Evolutionary conservation across 495 filamentous ascomycete species (phyloP), one percentile per base, ranked within the genome.

Genomic region (Aspergillus asperescens): DNA sequence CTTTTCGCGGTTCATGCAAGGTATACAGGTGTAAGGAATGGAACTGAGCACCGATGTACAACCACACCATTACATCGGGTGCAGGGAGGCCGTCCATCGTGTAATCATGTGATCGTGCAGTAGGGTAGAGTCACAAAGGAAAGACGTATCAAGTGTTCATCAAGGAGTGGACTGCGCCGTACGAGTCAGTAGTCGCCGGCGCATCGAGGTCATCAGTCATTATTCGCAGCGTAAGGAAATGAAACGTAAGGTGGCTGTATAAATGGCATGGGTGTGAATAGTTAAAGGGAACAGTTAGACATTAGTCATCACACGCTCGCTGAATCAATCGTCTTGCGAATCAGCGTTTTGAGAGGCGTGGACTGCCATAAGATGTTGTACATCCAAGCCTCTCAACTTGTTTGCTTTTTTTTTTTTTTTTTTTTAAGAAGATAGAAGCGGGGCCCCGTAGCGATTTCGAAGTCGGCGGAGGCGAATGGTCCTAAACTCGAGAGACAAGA

Each of bases 171-270:
- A 70, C 62, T 59, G 64, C 58, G 51, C 55, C 43, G 46, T 34
- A 62, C 70, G 70, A 73, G 68, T 60, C 63, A 70, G 68, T 69
- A 73, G 70, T 73, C 68, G 64, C 63, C 54, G 43, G 59, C 41
- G 56, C 50, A 61, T 58, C 58, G 38, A 47, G 58, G 59, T 70
- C 65, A 55, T 70, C 55, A 69, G 56, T 70, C 67, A 62, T 47
- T 54, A 55, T 47, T 55, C 58, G 48, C 43, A 48, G 28, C 27
- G 40, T 52, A 29, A 53, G 27, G 40, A 57, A 48, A 35, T 45
- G 54, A 67, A 55, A 59, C 63, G 69, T 71, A 20, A 28, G 16
- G 40, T 46, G 34, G 34, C 34, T 54, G 51, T 46, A 54, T 40
- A 54, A 19, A 47, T 47, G 32, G 35, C 42, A 37, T n/a, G 29